These are phyloP conservation scores for Closterium sp. DNA, from an alignment of 139 green algal species.

Conservation along the genomic window DNA sequence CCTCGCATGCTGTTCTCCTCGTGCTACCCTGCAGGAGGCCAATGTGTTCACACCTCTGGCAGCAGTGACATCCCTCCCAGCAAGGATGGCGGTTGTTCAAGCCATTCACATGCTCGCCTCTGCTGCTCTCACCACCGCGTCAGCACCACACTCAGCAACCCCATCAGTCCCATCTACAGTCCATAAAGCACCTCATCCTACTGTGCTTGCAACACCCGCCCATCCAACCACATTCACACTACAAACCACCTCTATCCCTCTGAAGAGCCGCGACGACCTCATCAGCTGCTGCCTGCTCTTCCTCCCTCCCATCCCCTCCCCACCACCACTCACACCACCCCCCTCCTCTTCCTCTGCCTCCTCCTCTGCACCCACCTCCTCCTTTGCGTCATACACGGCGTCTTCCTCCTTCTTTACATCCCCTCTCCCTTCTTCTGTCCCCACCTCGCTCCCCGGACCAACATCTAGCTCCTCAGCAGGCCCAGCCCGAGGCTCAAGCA, in stretches of 20 bases:
- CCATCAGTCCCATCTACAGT: background rate
- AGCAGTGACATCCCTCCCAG: background rate
- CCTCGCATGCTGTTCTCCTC: too few relatives aligned
- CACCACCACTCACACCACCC: background rate
- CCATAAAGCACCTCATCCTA: too few relatives aligned
- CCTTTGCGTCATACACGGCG: background rate
- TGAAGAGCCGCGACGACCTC: background rate
- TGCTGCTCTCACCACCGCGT: background rate
- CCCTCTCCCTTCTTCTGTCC: background rate
- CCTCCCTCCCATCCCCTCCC: background rate
- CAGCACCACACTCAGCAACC: background rate
- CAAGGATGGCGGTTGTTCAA: background rate
- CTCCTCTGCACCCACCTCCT: background rate
- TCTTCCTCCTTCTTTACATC: background rate
- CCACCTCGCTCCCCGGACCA: background rate
- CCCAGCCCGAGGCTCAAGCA: background rate
- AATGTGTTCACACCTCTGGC: background rate
- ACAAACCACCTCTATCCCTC: background rate
- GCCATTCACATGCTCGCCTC: background rate
- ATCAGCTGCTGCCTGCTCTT: background rate
- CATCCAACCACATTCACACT: background rate
- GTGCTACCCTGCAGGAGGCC: background rate
- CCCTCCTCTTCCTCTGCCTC: background rate
- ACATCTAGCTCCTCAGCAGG: background rate
- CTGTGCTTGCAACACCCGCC: too few relatives aligned